Base-by-base conservation (phyloP, 2,329 filamentous ascomycete species). In the Pseudogymnoascus sp. region DNA sequence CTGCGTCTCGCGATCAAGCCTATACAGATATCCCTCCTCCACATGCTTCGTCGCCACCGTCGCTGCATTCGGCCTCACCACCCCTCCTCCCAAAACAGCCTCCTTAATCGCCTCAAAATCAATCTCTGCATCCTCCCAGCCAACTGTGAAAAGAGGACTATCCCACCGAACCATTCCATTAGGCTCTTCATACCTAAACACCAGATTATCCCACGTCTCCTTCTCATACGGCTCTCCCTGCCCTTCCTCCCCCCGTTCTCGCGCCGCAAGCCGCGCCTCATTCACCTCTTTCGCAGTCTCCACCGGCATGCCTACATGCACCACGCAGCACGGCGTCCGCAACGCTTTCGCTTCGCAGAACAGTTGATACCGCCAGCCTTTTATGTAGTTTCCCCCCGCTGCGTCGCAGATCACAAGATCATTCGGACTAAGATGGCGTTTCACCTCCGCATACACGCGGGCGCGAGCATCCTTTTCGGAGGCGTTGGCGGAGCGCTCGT, bases 121-220 rank as follows among this genome's bases (percentile, higher is more conserved):
- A n/a, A 82, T 82, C 64, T 81, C 81, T 64, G 83, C 83, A 73
- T 96, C 91, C 51, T 92, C 87, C 81, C 88, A 90, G 10, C 91
- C 82, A 0, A 95, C 81, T 3, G 89, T 89, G 76, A 93, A 95
- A 2, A 95, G 81, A 1, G 91, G 90, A 63, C 87, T 89, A 74
- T 96, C 90, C 91, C 91, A 96, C 48, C 90, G 80, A 2, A 84
- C 88, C 89, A 93, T 93, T 21, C 87, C 85, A 73, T 93, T 95
- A 13, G 91, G 90, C 76, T 96, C 90, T 75, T 96, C 90, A 73
- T 93, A 93, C 63, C 90, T 82, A 73, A 91, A 93, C 36, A 75
- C 73, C 31, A 75, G 63, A 63, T 75, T 75, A 13, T 74, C 71
- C 69, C 73, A 72, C 16, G 71, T 71, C 6, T 70, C 70, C 13